A percentile compares a stretch with the other conserved stretches of the same genome.
phyloP scores from a whole-genome alignment of 2,329 filamentous ascomycete species.

The Microsporum canis region DNA sequence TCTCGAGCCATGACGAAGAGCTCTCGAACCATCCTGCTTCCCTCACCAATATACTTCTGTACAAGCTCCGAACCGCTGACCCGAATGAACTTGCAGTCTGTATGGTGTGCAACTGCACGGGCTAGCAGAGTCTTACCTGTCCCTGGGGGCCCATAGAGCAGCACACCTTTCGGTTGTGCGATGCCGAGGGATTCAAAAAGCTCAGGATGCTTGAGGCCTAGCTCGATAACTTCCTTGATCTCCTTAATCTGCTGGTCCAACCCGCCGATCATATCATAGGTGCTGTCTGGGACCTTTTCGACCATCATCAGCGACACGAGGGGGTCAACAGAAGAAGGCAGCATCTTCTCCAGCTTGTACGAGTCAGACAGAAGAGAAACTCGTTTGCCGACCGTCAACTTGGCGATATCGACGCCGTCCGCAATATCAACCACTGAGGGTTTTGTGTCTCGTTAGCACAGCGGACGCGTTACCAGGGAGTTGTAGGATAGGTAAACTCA shows the following conservation, averaged over 20 bases:
- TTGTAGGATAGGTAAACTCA: constrained; percentile 35
- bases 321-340: constrained; percentile 94
- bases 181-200: constrained; percentile 98
- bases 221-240: constrained; percentile 99
- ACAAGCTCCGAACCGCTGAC: constrained; percentile 93
- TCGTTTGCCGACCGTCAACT: constrained; percentile 94
- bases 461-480: not conserved
- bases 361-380: constrained; percentile 93
- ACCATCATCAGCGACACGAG: constrained; percentile 99
- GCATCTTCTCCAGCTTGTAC: constrained; percentile 97
- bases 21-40: constrained; percentile 95
- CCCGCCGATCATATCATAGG: constrained; percentile 99
- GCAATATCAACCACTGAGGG: constrained; percentile 79
- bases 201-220: constrained; percentile 95
- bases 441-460: not conserved
- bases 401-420: constrained; percentile 85
- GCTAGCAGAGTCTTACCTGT: constrained; percentile 95
- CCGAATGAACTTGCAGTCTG: constrained; percentile 97
- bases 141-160: constrained; percentile 91
- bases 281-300: constrained; percentile 98
- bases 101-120: constrained; percentile 92
- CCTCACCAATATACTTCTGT: constrained; percentile 98
- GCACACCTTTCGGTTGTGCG: constrained; percentile 91
- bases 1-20: constrained; percentile 98
- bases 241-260: constrained; percentile 99